These are phyloP conservation scores for Venturia carpophila DNA, from an alignment of 2,329 filamentous ascomycete species.

Conservation along the genomic window DNA sequence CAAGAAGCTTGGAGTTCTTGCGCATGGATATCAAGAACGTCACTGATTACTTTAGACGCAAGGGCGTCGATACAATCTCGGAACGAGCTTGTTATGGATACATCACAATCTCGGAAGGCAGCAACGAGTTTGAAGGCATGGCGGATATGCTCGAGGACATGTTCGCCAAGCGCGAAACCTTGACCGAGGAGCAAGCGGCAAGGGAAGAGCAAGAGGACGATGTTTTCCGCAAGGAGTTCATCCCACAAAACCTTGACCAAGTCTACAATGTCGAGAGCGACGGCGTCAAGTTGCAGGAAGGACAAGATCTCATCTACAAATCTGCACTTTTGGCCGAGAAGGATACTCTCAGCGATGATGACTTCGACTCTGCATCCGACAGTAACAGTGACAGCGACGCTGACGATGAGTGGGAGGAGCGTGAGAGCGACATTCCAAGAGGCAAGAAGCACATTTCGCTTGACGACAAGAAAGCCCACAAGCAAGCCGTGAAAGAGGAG, in stretches of 20 bases:
- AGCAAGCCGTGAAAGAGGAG: slow-evolving; percentile 85
- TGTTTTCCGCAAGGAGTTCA: slow-evolving; percentile 93
- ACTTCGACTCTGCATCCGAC: slow-evolving; percentile 29
- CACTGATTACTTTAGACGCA: slow-evolving; percentile 80
- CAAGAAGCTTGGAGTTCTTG: slow-evolving; percentile 82
- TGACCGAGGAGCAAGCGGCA: slow-evolving; percentile 34
- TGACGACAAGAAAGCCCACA: slow-evolving; percentile 83
- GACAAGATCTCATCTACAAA: slow-evolving; percentile 73
- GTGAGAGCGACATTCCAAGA: slow-evolving; percentile 61
- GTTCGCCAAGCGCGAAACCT: slow-evolving; percentile 45
- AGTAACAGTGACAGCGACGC: slow-evolving; percentile 35
- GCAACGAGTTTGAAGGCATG: slow-evolving; percentile 55
- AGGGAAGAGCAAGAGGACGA: slow-evolving; percentile 73
- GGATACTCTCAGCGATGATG: slow-evolving; percentile 40
- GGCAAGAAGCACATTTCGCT: slow-evolving; percentile 84
- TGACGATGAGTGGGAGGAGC: slow-evolving; percentile 39
- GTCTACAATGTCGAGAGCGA: slow-evolving; percentile 96
- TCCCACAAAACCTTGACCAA: slow-evolving; percentile 89
- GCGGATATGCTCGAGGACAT: slow-evolving; percentile 56
- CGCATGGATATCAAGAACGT: slow-evolving; percentile 99
- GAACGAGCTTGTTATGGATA: slow-evolving; percentile 81
- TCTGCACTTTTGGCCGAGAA: slow-evolving; percentile 67
- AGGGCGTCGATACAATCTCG: slow-evolving; percentile 71
- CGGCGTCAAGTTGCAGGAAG: slow-evolving; percentile 65
- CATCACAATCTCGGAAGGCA: slow-evolving; percentile 55